These are phyloP conservation scores for Eimeria necatrix DNA, from an alignment of 169 alveolate genomes.

Conservation along the genomic window DNA sequence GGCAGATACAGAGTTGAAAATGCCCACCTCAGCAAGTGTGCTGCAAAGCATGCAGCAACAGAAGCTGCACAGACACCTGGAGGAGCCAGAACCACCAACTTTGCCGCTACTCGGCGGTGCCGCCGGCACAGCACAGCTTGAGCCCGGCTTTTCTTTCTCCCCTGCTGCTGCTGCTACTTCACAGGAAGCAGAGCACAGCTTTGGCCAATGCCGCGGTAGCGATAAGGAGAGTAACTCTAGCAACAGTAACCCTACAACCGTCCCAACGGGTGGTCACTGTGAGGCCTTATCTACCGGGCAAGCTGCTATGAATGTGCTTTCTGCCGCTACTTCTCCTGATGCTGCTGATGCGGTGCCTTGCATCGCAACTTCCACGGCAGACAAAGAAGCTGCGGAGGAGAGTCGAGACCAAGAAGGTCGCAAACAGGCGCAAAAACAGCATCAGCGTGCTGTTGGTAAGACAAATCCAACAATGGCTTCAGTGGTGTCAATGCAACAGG, in stretches of 20 bases:
- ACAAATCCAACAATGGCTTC: too few relatives aligned
- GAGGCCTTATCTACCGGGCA: neutral
- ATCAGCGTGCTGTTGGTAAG: too few relatives aligned
- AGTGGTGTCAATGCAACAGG: neutral
- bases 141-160: neutral
- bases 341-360: neutral
- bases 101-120: constrained; percentile 52
- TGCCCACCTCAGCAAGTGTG: neutral
- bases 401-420: neutral
- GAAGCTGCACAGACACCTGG: constrained; percentile 26
- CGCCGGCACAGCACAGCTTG: neutral
- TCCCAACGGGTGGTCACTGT: neutral
- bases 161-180: neutral
- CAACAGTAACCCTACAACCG: neutral
- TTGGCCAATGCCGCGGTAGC: neutral
- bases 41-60: neutral
- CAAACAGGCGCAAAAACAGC: neutral
- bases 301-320: neutral
- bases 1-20: neutral
- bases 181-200: too few relatives aligned
- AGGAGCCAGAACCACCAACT: neutral
- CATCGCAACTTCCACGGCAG: neutral
- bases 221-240: neutral
- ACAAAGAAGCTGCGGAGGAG: neutral
- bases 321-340: neutral